Conservation (phyloP, 768 basidiomycete genomes). For the Suillus sp. region DNA sequence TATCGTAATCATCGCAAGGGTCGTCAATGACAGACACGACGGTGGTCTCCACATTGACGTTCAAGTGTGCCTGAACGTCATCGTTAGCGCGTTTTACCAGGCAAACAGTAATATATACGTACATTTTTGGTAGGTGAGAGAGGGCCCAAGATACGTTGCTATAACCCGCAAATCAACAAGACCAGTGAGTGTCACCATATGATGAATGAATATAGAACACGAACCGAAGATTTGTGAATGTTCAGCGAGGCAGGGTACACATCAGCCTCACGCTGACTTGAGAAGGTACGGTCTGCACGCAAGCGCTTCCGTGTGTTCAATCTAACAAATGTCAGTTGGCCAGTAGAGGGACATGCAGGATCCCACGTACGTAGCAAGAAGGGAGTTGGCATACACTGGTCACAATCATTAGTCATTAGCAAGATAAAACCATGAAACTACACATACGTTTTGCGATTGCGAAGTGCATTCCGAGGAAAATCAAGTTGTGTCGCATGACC, state of each 20-base stretch:
- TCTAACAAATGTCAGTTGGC: conserved; percentile 14
- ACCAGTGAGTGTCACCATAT: not conserved
- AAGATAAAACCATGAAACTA: not conserved
- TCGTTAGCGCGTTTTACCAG: not conserved
- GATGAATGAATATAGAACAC: not conserved
- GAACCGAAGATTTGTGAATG: not conserved
- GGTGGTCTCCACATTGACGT: conserved; percentile 38
- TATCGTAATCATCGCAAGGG: conserved; percentile 18
- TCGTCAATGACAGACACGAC: conserved; percentile 35
- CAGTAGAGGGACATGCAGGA: not conserved
- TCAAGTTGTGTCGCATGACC: conserved; percentile 37
- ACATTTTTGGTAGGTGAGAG: conserved; percentile 25
- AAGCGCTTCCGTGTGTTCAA: conserved; percentile 36
- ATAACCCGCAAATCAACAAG: not conserved
- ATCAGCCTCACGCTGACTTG: conserved; percentile 32
- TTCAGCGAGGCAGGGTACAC: conserved; percentile 25
- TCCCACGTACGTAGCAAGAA: conserved; percentile 34
- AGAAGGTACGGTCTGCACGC: conserved; percentile 25
- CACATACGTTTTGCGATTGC: conserved; percentile 35
- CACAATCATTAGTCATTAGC: not conserved
- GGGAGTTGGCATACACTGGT: conserved; percentile 36
- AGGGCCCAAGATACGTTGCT: conserved; percentile 30
- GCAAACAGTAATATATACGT: conserved; percentile 6
- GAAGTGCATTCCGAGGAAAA: conserved; percentile 39
- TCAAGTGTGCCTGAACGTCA: conserved; percentile 22